These are phyloP conservation scores for Obelidium mucronatum DNA, from an alignment of 192 early-diverging fungal species.

Conservation along the genomic window DNA sequence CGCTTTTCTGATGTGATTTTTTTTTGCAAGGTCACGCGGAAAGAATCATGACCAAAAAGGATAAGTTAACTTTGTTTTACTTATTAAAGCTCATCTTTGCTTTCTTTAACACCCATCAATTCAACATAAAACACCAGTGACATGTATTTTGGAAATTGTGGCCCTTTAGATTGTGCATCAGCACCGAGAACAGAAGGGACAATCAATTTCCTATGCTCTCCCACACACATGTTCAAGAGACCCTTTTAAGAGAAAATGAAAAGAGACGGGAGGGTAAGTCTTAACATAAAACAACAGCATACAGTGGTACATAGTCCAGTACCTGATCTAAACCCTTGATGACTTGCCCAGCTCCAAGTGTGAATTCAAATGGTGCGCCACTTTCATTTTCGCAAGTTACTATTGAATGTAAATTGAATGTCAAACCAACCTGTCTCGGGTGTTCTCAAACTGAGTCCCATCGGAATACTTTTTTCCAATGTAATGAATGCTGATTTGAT, in stretches of 20 bases:
- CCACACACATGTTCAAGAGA: constrained; percentile 75
- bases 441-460: constrained; percentile 77
- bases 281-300: too few relatives aligned
- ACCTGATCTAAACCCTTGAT: too few relatives aligned
- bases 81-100: constrained; percentile 1
- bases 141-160: background rate
- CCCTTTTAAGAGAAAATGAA: too few relatives aligned
- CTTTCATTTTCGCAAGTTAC: too few relatives aligned
- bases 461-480: constrained; percentile 29
- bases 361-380: constrained; percentile 72
- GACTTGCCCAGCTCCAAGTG: constrained; percentile 63
- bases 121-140: background rate
- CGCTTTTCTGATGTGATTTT: background rate
- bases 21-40: background rate
- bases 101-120: background rate
- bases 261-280: too few relatives aligned
- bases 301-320: too few relatives aligned
- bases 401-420: too few relatives aligned
- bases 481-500: constrained; percentile 37
- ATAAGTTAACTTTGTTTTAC: too few relatives aligned
- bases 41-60: constrained; percentile 43
- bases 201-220: constrained; percentile 75
- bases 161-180: background rate
- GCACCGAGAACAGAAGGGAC: constrained; percentile 56
- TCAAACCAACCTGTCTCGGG: constrained; percentile 73